Evolutionary conservation across 257 asterid species (phyloP).

Genomic region (Forsythia viridissima): DNA sequence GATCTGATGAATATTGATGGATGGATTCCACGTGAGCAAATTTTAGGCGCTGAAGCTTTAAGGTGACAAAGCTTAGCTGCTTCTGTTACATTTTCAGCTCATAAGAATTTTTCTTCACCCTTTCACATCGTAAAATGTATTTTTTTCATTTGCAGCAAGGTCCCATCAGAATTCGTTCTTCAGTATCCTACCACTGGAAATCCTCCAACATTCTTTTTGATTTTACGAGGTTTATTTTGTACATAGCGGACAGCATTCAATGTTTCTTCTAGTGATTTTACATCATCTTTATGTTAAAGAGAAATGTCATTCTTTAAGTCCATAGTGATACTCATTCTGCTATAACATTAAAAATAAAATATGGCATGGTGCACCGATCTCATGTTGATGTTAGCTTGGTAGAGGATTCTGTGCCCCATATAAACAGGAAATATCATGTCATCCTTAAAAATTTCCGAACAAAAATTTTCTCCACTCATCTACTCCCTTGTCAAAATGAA

Average conservation of each 20-base stretch:
- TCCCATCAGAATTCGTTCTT: conserved; percentile 87
- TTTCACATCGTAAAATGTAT: conserved; percentile 21
- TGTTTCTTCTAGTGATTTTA: neutral
- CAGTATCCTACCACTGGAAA: conserved; percentile 96
- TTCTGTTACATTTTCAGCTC: conserved; percentile 11
- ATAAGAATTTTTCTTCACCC: neutral
- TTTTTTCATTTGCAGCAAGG: conserved; percentile 71
- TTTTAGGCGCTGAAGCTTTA: conserved; percentile 94
- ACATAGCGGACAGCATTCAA: neutral
- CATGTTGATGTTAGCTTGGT: conserved; percentile 2
- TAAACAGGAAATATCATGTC: conserved; percentile 3
- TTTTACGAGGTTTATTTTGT: conserved; percentile 61
- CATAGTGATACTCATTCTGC: conserved; percentile 19
- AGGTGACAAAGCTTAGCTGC: conserved; percentile 51
- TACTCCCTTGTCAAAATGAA: conserved; percentile 3
- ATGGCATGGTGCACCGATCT: neutral
- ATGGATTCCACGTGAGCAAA: conserved; percentile 99
- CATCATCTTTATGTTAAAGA: conserved; percentile 14
- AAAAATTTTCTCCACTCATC: neutral
- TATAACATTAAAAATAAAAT: conserved; percentile 5
- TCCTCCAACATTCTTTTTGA: conserved; percentile 89
- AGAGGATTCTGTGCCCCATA: conserved; percentile 7
- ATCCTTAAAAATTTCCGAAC: conserved; percentile 11
- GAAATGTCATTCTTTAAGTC: neutral
- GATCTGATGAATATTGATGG: conserved; percentile 97